phyloP scores from a whole-genome alignment of 78 protist species.

The Dictyostelium discoideum region DNA sequence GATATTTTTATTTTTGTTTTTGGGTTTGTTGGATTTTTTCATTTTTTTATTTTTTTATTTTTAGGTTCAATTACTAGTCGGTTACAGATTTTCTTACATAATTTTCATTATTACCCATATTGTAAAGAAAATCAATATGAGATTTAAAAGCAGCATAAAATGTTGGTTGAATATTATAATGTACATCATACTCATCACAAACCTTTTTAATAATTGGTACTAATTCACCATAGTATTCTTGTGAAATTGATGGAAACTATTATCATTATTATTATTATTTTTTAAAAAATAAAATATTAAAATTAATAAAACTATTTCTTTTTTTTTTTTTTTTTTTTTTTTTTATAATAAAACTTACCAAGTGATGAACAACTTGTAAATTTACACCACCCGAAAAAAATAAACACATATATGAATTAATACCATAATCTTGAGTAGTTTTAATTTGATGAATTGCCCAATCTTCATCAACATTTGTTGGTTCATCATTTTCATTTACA shows the following conservation, averaged over 20 bases:
- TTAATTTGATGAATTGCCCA: constrained; percentile 61
- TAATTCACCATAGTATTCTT: constrained; percentile 21
- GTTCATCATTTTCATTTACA: neutral
- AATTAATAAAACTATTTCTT: too few relatives aligned
- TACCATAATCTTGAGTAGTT: constrained; percentile 67
- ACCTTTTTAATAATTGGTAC: constrained; percentile 52
- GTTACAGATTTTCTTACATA: constrained; percentile 5
- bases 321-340: too few relatives aligned
- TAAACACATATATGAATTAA: neutral
- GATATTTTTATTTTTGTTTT: too few relatives aligned
- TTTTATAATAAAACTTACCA: neutral
- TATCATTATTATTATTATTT: too few relatives aligned
- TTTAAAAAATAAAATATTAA: too few relatives aligned
- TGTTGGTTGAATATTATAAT: neutral
- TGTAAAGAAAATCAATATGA: constrained; percentile 34
- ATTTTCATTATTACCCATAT: constrained; percentile 68
- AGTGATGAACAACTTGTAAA: constrained; percentile 66
- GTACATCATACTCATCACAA: constrained; percentile 26
- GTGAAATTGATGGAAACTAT: constrained; percentile 33
- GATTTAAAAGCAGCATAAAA: constrained; percentile 26
- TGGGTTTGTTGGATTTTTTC: too few relatives aligned
- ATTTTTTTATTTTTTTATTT: too few relatives aligned
- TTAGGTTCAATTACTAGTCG: neutral
- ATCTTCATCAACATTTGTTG: constrained; percentile 29
- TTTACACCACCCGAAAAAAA: constrained; percentile 67